Conservation (phyloP, 1,284 basidiomycete genomes). For the Ceratobasidium sp. region DNA sequence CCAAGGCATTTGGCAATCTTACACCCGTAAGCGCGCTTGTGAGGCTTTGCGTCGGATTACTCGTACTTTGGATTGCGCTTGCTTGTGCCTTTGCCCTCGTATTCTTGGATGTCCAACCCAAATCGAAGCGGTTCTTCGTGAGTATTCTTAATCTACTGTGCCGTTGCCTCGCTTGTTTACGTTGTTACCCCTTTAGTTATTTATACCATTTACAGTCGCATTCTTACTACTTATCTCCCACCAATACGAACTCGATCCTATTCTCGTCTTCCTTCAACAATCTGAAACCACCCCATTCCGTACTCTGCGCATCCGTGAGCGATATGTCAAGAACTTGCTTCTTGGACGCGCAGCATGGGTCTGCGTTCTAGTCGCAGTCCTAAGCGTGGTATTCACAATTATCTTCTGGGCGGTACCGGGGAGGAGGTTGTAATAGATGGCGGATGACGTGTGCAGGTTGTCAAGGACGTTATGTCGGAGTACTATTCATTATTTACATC, state of each 20-base stretch:
- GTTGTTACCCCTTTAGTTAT: conserved; percentile 70
- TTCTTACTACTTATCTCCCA: conserved; percentile 91
- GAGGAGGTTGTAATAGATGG: conserved; percentile 21
- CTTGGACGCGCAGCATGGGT: conserved; percentile 91
- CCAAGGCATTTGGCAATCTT: conserved; percentile 97
- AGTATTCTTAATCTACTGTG: conserved; percentile 60
- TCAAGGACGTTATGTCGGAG: neutral
- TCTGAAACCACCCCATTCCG: conserved; percentile 94
- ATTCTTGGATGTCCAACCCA: conserved; percentile 92
- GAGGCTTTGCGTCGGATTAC: conserved; percentile 84
- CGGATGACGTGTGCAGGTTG: neutral
- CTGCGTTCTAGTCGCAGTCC: conserved; percentile 73
- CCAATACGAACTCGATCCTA: conserved; percentile 96
- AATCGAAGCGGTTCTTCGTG: conserved; percentile 93
- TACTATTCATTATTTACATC: neutral
- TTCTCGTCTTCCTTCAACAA: conserved; percentile 86
- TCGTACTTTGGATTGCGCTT: conserved; percentile 93
- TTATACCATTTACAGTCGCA: conserved; percentile 94
- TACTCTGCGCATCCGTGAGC: conserved; percentile 88
- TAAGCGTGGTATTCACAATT: conserved; percentile 82
- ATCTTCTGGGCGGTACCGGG: conserved; percentile 95
- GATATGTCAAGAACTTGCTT: conserved; percentile 91
- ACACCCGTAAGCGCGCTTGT: conserved; percentile 91
- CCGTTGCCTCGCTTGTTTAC: conserved; percentile 43
- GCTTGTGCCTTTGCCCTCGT: conserved; percentile 91